These are phyloP conservation scores for Croton laevigatus DNA, from an alignment of 441 rosid genomes.

Conservation along the genomic window DNA sequence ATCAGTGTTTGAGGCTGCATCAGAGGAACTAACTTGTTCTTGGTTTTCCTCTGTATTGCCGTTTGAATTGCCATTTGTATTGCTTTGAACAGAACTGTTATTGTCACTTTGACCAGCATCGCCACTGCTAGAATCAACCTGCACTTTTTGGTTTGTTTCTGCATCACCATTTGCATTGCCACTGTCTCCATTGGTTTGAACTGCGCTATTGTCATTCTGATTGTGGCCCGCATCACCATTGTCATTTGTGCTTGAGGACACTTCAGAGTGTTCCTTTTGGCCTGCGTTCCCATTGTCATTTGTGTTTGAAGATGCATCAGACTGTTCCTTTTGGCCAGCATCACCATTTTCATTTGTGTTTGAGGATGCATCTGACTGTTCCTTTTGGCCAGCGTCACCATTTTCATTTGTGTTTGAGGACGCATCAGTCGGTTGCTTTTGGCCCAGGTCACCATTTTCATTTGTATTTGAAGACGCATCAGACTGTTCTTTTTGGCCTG, in stretches of 20 bases:
- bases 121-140: slow-evolving; percentile 13
- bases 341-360: neutral
- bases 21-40: slow-evolving; percentile 15
- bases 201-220: slow-evolving; percentile 17
- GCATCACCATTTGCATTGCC: slow-evolving; percentile 12
- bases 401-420: too few relatives aligned
- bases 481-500: slow-evolving; percentile 38
- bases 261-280: too few relatives aligned
- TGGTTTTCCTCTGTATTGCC: slow-evolving; percentile 16
- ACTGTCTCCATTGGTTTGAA: slow-evolving; percentile 14
- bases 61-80: slow-evolving; percentile 2
- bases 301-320: slow-evolving; percentile 6
- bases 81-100: slow-evolving; percentile 3
- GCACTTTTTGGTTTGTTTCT: slow-evolving; percentile 9
- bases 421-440: too few relatives aligned
- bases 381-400: slow-evolving; percentile 7
- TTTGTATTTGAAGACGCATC: slow-evolving; percentile 30
- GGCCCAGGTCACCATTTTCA: slow-evolving; percentile 3
- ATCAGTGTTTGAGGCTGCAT: slow-evolving; percentile 23
- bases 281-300: slow-evolving; percentile 2
- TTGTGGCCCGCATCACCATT: slow-evolving; percentile 10
- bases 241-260: too few relatives aligned
- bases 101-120: slow-evolving; percentile 11
- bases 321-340: slow-evolving; percentile 24
- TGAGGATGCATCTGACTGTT: slow-evolving; percentile 21